A percentile compares a stretch with the other conserved stretches of the same genome.
Evolutionary conservation across 1,284 basidiomycete species (phyloP).

Genomic region (Cutaneotrichosporon dermatis): DNA sequence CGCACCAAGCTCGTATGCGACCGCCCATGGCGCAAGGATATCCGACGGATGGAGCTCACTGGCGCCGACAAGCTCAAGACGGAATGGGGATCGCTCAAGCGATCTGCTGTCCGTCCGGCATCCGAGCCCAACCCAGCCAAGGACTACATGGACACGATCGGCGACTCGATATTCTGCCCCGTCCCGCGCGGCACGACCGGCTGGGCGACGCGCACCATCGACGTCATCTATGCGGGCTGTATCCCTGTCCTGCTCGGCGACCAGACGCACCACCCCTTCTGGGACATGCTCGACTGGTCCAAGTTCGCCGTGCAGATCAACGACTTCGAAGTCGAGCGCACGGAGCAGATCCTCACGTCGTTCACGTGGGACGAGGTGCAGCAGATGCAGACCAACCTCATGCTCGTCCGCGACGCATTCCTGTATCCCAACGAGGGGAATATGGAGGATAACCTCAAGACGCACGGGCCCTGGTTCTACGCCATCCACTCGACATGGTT

Average conservation of each 20-base stretch:
- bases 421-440: constrained; percentile 37
- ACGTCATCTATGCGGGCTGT: constrained; percentile 48
- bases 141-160: constrained; percentile 39
- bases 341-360: constrained; percentile 38
- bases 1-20: constrained; percentile 27
- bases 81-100: constrained; percentile 13
- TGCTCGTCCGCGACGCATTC: constrained; percentile 48
- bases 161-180: constrained; percentile 45
- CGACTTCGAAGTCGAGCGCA: constrained; percentile 36
- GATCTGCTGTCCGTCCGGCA: background rate
- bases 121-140: constrained; percentile 1
- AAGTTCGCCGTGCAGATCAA: constrained; percentile 41
- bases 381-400: constrained; percentile 41
- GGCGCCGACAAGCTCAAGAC: constrained; percentile 22
- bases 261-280: constrained; percentile 40
- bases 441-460: constrained; percentile 17
- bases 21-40: constrained; percentile 5
- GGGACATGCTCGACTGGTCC: constrained; percentile 46
- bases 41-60: constrained; percentile 10
- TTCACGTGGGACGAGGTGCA: constrained; percentile 33
- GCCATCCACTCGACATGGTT: constrained; percentile 39
- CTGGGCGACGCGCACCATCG: constrained; percentile 43
- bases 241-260: constrained; percentile 48
- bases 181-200: constrained; percentile 40
- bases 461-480: constrained; percentile 37